Evolutionary conservation across 371 early-diverging fungal species (phyloP).

Genomic region (Mucor indicus): DNA sequence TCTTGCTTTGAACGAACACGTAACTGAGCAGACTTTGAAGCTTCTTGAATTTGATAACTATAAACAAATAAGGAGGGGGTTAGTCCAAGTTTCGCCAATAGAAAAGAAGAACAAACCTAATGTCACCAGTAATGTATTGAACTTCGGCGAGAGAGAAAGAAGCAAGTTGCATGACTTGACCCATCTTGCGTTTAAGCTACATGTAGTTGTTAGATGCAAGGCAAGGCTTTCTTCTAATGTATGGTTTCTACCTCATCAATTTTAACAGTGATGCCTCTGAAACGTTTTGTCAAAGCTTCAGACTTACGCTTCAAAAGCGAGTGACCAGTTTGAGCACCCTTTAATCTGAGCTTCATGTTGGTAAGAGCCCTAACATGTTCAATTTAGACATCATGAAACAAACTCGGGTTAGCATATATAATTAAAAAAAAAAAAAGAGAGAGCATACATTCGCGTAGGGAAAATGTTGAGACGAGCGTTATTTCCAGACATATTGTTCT

Average conservation of each 20-base stretch:
- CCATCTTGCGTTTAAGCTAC: conserved; percentile 67
- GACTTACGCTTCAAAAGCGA: conserved; percentile 96
- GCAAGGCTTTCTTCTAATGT: too few relatives aligned
- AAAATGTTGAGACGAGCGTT: conserved; percentile 74
- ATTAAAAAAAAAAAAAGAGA: conserved; percentile 2
- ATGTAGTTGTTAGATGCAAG: background rate
- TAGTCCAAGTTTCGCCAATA: too few relatives aligned
- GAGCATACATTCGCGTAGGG: conserved; percentile 84
- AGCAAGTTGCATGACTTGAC: conserved; percentile 96
- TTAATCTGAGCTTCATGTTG: conserved; percentile 91
- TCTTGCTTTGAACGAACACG: conserved; percentile 91
- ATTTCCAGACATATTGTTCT: conserved; percentile 65
- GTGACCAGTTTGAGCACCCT: conserved; percentile 99
- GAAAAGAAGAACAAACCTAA: conserved; percentile 53
- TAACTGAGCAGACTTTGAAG: conserved; percentile 86
- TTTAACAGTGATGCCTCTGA: conserved; percentile 91
- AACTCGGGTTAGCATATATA: background rate
- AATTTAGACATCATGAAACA: background rate
- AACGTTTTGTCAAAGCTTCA: conserved; percentile 97
- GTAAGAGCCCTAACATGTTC: conserved; percentile 76
- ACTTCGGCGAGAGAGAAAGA: conserved; percentile 98
- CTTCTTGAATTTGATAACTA: conserved; percentile 94
- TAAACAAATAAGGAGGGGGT: too few relatives aligned
- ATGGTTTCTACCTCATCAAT: conserved; percentile 94
- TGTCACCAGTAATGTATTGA: conserved; percentile 96